Evolutionary conservation across 208 protist species (phyloP).

Genomic region (Balamuthia mandrillaris): DNA sequence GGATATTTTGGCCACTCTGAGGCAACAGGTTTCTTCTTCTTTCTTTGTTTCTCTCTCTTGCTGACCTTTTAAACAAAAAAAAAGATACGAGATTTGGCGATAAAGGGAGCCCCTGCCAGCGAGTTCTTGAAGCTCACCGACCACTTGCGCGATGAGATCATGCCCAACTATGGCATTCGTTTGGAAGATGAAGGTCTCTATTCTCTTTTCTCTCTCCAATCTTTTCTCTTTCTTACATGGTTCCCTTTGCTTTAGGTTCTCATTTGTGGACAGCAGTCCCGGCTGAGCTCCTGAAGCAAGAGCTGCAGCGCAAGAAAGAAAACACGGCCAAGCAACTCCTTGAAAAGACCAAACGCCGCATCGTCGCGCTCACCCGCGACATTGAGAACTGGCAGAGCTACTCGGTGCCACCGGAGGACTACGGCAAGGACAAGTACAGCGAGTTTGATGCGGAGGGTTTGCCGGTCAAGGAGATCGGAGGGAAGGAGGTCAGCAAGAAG

Average conservation of each 20-base stretch:
- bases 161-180: slow-evolving; percentile 63
- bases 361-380: slow-evolving; percentile 12
- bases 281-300: background rate
- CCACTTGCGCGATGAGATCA: slow-evolving; percentile 57
- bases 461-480: slow-evolving; percentile 64
- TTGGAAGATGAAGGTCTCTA: slow-evolving; percentile 54
- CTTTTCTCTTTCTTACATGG: background rate
- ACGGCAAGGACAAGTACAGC: slow-evolving; percentile 38
- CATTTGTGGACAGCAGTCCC: background rate
- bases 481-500: slow-evolving; percentile 56
- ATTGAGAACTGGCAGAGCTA: background rate
- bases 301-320: background rate
- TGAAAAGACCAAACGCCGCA: slow-evolving; percentile 12
- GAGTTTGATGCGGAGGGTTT: slow-evolving; percentile 58
- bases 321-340: background rate
- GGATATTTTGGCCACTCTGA: slow-evolving; percentile 50
- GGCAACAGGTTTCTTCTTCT: slow-evolving; percentile 28
- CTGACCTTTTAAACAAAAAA: too few relatives aligned
- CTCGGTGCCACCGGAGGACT: slow-evolving; percentile 34
- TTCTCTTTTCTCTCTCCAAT: slow-evolving; percentile 5
- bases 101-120: too few relatives aligned
- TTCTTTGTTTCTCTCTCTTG: slow-evolving; percentile 36
- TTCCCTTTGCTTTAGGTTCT: too few relatives aligned
- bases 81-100: too few relatives aligned
- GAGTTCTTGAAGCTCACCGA: slow-evolving; percentile 42